Percentiles rank a stretch among this genome's conserved stretches.
Conservation (phyloP, 2,329 filamentous ascomycete species). For the Colletotrichum orchidophilum region DNA sequence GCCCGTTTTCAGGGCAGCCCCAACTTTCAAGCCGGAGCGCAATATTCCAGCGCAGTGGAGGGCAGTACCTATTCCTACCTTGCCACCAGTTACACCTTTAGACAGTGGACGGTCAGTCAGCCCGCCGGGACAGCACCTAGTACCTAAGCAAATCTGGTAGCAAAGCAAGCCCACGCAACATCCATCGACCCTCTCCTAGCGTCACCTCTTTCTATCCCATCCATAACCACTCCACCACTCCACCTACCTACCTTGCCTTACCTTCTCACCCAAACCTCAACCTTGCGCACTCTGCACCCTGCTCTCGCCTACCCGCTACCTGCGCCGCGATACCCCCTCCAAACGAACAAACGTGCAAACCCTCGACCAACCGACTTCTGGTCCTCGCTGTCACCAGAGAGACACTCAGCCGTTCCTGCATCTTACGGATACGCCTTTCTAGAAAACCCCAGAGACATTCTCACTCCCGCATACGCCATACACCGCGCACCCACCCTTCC, state of each 20-base stretch:
- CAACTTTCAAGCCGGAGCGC: not conserved
- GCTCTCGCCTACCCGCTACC: constrained; percentile 7
- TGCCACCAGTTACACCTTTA: not conserved
- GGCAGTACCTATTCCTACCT: not conserved
- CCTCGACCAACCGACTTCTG: constrained; percentile 6
- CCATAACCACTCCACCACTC: constrained; percentile 1
- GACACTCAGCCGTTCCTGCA: constrained; percentile 2
- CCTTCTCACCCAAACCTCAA: constrained; percentile 4
- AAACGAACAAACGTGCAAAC: constrained; percentile 7
- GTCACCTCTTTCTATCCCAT: constrained; percentile 11
- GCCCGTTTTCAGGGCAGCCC: not conserved
- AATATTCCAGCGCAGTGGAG: not conserved
- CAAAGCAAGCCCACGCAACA: not conserved
- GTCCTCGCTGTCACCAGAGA: not conserved
- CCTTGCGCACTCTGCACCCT: constrained; percentile 10
- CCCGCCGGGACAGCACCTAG: not conserved
- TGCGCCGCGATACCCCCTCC: constrained; percentile 10
- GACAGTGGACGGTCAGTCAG: not conserved
- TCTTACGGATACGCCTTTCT: not conserved
- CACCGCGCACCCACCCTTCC: not conserved
- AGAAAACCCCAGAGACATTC: not conserved
- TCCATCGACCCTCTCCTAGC: constrained; percentile 1
- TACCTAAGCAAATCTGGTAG: not conserved
- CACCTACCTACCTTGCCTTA: not conserved
- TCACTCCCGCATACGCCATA: not conserved